A percentile compares a stretch with the other conserved stretches of the same genome.
phyloP scores from a whole-genome alignment of 768 basidiomycete species.

The Suillus subaureus region DNA sequence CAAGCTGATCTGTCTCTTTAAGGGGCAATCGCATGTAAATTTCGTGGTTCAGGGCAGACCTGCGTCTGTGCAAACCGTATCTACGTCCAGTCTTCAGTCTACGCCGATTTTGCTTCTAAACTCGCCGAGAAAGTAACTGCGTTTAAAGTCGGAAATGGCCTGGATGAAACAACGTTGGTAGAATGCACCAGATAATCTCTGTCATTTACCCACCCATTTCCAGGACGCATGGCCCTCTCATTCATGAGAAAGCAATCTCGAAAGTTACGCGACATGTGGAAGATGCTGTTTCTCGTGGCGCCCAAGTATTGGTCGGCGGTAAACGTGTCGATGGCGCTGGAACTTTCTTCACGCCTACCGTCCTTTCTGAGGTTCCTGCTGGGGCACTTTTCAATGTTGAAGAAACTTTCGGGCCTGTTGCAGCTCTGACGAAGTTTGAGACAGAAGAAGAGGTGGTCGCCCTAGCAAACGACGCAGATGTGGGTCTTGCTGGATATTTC shows the following conservation, averaged over 20 bases:
- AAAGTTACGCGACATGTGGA: constrained; percentile 88
- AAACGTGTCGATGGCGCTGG: constrained; percentile 58
- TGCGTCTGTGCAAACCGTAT: constrained; percentile 90
- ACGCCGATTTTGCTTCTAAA: constrained; percentile 88
- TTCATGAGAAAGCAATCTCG: constrained; percentile 81
- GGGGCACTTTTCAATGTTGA: constrained; percentile 70
- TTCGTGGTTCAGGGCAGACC: constrained; percentile 81
- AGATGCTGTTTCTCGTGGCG: constrained; percentile 85
- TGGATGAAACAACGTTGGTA: constrained; percentile 73
- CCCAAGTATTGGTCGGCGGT: constrained; percentile 89
- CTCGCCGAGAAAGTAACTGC: constrained; percentile 81
- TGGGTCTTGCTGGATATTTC: constrained; percentile 95
- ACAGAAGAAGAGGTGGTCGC: constrained; percentile 92
- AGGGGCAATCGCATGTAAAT: constrained; percentile 80
- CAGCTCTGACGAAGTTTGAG: constrained; percentile 85
- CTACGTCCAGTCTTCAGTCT: constrained; percentile 88
- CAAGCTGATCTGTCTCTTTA: constrained; percentile 13
- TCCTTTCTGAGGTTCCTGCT: constrained; percentile 80
- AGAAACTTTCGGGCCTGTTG: constrained; percentile 96
- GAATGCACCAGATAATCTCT: background rate
- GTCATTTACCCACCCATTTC: background rate
- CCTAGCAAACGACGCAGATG: constrained; percentile 80
- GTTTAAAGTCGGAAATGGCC: constrained; percentile 88
- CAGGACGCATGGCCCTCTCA: constrained; percentile 94
- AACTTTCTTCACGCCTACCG: constrained; percentile 84